These are phyloP conservation scores for Suhomyces wounanorum DNA, from an alignment of 1,139 yeast species.

Conservation along the genomic window DNA sequence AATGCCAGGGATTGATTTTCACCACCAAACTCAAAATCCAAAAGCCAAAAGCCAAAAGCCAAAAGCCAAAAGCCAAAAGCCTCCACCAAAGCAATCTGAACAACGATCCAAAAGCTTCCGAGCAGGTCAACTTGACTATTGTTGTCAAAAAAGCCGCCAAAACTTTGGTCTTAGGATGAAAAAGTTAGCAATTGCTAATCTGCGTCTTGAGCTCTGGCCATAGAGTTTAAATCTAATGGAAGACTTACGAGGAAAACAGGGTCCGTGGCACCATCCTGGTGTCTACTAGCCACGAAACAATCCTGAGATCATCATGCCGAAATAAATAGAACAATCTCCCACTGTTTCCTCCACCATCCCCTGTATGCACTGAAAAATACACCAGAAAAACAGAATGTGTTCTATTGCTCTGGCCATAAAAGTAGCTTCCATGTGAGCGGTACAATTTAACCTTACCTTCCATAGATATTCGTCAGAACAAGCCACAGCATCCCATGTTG, in stretches of 20 bases:
- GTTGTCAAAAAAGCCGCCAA: not conserved
- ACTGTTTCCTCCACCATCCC: not conserved
- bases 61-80: no score
- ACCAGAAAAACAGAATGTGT: not conserved
- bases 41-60: no score
- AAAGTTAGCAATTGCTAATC: not conserved
- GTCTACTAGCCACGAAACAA: not conserved
- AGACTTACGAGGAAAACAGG: not conserved
- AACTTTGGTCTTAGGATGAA: not conserved
- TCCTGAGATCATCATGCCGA: not conserved
- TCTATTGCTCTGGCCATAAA: not conserved
- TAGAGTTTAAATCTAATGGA: not conserved
- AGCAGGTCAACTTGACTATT: not conserved
- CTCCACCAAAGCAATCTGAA: not conserved
- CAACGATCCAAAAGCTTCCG: not conserved
- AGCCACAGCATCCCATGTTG: not conserved
- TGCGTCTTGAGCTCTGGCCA: not conserved
- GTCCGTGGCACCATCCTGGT: not conserved
- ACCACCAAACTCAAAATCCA: no score
- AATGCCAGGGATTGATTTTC: no score
- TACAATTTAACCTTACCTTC: not conserved
- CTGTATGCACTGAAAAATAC: not conserved
- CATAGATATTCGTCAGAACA: not conserved
- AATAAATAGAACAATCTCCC: not conserved
- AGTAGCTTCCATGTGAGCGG: not conserved